These are phyloP conservation scores for Oryza nivara DNA, from an alignment of 176 grass and related monocot genomes.

Conservation along the genomic window DNA sequence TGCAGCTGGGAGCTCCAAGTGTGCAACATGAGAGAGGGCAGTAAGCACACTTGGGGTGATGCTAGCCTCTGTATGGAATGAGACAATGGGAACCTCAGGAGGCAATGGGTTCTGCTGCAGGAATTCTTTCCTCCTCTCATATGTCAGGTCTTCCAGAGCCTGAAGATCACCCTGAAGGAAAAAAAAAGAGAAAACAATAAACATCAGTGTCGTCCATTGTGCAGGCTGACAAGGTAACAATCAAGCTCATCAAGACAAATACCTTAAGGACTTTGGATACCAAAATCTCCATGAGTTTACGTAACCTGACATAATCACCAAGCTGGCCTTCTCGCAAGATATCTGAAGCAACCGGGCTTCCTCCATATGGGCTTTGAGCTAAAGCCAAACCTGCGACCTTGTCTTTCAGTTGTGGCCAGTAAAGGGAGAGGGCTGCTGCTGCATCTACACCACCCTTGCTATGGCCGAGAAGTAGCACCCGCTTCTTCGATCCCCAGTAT, in stretches of 20 bases:
- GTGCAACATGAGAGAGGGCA: slow-evolving; percentile 81
- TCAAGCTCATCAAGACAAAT: slow-evolving; percentile 35
- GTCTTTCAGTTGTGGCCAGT: slow-evolving; percentile 86
- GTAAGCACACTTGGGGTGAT: slow-evolving; percentile 62
- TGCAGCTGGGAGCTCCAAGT: slow-evolving; percentile 74
- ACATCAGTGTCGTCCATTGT: neutral
- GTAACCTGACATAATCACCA: slow-evolving; percentile 87
- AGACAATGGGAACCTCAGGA: no score
- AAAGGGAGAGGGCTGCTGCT: slow-evolving; percentile 78
- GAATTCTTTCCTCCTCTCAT: no score
- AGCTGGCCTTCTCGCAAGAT: slow-evolving; percentile 42
- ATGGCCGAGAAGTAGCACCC: slow-evolving; percentile 84
- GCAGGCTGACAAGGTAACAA: neutral
- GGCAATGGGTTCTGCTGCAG: no score
- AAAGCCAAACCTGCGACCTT: slow-evolving; percentile 87
- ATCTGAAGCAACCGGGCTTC: slow-evolving; percentile 82
- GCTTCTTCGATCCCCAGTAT: slow-evolving; percentile 81
- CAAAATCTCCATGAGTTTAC: slow-evolving; percentile 82
- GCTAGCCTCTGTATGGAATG: no score
- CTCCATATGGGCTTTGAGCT: slow-evolving; percentile 91
- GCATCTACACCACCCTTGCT: slow-evolving; percentile 96
- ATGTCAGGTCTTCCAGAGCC: no score
- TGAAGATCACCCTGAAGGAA: no score
- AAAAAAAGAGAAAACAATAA: no score
- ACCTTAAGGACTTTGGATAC: slow-evolving; percentile 92